Conservation (phyloP, 2,329 filamentous ascomycete genomes). For the Colletotrichum limetticola region DNA sequence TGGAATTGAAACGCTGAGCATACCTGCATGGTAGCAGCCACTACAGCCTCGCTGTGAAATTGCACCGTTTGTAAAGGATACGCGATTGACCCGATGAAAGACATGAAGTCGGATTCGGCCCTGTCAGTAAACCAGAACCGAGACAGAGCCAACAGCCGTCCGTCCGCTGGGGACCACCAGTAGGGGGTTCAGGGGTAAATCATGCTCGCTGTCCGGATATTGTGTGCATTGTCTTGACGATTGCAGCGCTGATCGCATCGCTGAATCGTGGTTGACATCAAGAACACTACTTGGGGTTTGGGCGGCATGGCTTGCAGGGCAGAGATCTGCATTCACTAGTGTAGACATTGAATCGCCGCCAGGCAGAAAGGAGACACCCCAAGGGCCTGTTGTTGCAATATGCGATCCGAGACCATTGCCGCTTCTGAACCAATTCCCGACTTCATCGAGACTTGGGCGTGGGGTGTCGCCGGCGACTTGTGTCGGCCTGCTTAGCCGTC, state of each 20-base stretch:
- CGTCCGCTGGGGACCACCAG: neutral
- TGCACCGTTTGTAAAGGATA: neutral
- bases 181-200: neutral
- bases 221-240: neutral
- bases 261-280: constrained; percentile 16
- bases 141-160: neutral
- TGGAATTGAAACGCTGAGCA: constrained; percentile 2
- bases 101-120: neutral
- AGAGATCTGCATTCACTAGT: constrained; percentile 17
- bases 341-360: neutral
- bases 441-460: constrained; percentile 3
- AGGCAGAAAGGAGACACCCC: constrained; percentile 8
- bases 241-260: constrained; percentile 5
- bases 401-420: neutral
- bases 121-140: neutral
- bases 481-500: constrained; percentile 10
- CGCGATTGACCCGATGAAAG: neutral
- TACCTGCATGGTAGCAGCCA: neutral
- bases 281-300: neutral
- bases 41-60: neutral
- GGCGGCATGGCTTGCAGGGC: neutral
- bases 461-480: neutral
- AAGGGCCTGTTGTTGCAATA: neutral
- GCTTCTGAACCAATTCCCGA: neutral
- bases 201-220: neutral